A percentile compares a stretch with the other conserved stretches of the same genome.
These are phyloP conservation scores for Aspergillus novofumigatus DNA, from an alignment of 2,329 filamentous ascomycete genomes.

Conservation along the genomic window DNA sequence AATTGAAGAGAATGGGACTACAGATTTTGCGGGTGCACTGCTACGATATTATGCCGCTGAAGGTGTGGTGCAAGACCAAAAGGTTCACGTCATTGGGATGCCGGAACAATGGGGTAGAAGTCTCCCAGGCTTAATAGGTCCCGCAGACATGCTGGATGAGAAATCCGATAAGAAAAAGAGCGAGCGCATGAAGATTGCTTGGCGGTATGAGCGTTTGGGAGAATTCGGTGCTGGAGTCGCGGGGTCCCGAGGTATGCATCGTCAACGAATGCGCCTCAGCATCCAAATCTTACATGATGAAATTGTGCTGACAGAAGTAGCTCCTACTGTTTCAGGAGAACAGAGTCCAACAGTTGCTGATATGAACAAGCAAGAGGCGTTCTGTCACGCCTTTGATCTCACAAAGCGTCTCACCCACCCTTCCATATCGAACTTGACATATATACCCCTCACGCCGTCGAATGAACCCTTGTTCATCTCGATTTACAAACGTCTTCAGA, in stretches of 20 bases:
- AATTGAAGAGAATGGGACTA: constrained; percentile 85
- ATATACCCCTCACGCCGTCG: constrained; percentile 44
- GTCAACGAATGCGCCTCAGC: background rate
- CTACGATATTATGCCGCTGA: constrained; percentile 89
- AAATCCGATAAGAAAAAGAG: constrained; percentile 42
- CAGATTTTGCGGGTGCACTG: constrained; percentile 83
- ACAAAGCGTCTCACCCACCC: constrained; percentile 60
- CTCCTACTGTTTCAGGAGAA: constrained; percentile 24
- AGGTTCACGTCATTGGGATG: constrained; percentile 78
- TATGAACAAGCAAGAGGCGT: constrained; percentile 38
- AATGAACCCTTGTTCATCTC: constrained; percentile 55
- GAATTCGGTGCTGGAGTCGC: constrained; percentile 58
- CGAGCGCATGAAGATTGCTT: constrained; percentile 97
- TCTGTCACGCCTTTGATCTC: constrained; percentile 72
- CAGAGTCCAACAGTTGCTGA: constrained; percentile 43
- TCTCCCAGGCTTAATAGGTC: constrained; percentile 67
- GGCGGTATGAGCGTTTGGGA: constrained; percentile 86
- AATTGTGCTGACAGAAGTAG: constrained; percentile 22
- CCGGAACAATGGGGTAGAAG: constrained; percentile 77
- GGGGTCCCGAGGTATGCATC: constrained; percentile 57
- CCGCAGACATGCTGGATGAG: constrained; percentile 44
- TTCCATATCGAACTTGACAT: constrained; percentile 49
- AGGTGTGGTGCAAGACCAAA: constrained; percentile 85
- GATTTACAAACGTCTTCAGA: constrained; percentile 59
- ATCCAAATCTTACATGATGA: background rate